Base-by-base conservation (phyloP, 2,329 filamentous ascomycete genomes). In the Massarina eburnea region DNA sequence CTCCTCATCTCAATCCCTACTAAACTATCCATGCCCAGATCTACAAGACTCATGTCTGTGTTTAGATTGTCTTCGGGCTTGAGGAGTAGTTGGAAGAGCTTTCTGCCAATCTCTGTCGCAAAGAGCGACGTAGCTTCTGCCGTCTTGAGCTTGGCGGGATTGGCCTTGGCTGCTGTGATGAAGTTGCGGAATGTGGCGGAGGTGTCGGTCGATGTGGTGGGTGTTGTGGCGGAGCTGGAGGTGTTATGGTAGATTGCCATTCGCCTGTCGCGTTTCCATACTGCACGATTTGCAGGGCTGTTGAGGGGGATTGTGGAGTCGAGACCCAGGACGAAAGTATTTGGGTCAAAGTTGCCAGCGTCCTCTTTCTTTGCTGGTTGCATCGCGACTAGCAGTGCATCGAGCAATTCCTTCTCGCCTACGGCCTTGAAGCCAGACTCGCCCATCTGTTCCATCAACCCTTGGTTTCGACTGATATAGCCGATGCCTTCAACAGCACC, bases 401-500 rank as follows among this genome's bases (percentile, higher is more conserved):
- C 39, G 8, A 41, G 15, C 3, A 44, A n/a, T 4, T 41, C 33
- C n/a, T 19, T 9, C 33, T 39, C 45, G 20, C 21, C 21, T 14
- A 36, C 18, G 6, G 22, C 3, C 1, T 10, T 26, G 4, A 15
- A 35, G 8, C 24, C 27, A 1, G 26, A 14, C 15, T 24, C 36
- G 8, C 8, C 30, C n/a, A 53, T 27, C 8, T 39, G 24, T 26
- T 45, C 20, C 9, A 50, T 30, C 5, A 50, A n/a, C 4, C n/a
- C 27, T 46, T 44, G 3, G n/a, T 50, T 48, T 7, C 51, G n/a
- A 3, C 35, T 22, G 3, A 76, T 54, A 41, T 66, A 71, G 1
- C 76, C 75, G 3, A 58, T 43, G 10, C 49, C 73, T 3, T 65
- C 61, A 8, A 84, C 73, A 1, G 73, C 73, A 0, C 79, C 80